A percentile compares a stretch with the other conserved stretches of the same genome.
phyloP scores from a whole-genome alignment of 208 protist genomes.

The Entamoeba moshkovskii region DNA sequence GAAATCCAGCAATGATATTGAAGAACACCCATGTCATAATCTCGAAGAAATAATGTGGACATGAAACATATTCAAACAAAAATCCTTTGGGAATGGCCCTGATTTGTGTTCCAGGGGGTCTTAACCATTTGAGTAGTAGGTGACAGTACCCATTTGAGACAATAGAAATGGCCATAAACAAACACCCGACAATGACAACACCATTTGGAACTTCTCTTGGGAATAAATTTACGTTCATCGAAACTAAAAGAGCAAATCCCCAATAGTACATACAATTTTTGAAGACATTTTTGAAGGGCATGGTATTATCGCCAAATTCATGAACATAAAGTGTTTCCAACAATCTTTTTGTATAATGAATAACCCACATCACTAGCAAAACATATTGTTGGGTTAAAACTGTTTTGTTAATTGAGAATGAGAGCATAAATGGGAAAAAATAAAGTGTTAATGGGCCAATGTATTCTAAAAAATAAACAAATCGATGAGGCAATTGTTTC shows the following conservation, averaged over 20 bases:
- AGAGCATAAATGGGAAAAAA: neutral
- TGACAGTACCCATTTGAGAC: neutral
- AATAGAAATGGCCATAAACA: neutral
- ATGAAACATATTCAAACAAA: neutral
- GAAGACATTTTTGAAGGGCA: neutral
- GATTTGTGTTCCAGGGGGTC: neutral
- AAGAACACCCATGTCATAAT: conserved; percentile 1
- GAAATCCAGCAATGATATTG: neutral
- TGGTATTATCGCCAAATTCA: conserved; percentile 4
- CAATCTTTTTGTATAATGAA: conserved; percentile 10
- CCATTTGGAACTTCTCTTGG: neutral
- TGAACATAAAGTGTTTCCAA: conserved; percentile 17
- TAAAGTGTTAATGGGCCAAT: neutral
- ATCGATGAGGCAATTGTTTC: neutral
- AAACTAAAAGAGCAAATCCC: neutral
- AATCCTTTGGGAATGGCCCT: neutral
- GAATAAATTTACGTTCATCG: neutral
- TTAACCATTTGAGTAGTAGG: neutral
- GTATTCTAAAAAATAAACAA: conserved; percentile 3
- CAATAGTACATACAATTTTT: conserved; percentile 5
- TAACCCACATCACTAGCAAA: neutral
- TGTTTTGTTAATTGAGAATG: neutral
- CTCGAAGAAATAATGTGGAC: neutral
- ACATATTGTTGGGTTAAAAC: neutral
- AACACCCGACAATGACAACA: neutral